Percentiles rank a stretch among this genome's conserved stretches.
phyloP scores from a whole-genome alignment of 306 rosid genomes.

The Lathyrus aphaca region DNA sequence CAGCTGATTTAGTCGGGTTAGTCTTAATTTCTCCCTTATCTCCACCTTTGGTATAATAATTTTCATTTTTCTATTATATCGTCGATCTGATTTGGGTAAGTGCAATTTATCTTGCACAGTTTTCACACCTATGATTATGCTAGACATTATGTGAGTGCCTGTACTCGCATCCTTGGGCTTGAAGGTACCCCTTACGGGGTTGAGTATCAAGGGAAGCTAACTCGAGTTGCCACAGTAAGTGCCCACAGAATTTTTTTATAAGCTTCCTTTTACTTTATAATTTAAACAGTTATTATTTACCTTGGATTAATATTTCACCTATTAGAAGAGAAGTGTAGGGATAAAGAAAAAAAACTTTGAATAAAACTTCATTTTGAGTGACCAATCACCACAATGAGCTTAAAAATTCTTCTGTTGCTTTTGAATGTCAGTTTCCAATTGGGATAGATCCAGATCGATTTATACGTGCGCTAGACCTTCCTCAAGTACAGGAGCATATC shows the following conservation, averaged over 20 bases:
- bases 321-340: neutral
- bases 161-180: conserved; percentile 94
- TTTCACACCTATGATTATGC: conserved; percentile 99
- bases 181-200: conserved; percentile 99
- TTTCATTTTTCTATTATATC: conserved; percentile 24
- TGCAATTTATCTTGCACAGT: conserved; percentile 52
- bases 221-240: conserved; percentile 93
- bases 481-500: conserved; percentile 79
- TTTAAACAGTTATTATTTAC: conserved; percentile 3
- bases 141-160: conserved; percentile 95
- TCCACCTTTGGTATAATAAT: neutral
- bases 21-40: conserved; percentile 31
- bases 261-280: conserved; percentile 23
- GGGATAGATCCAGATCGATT: conserved; percentile 92
- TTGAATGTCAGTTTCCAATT: conserved; percentile 82
- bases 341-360: neutral
- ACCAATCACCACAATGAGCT: conserved; percentile 4
- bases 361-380: conserved; percentile 42
- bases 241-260: conserved; percentile 8
- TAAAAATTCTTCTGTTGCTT: conserved; percentile 25
- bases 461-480: conserved; percentile 75
- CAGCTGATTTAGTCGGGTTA: conserved; percentile 96
- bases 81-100: conserved; percentile 30
- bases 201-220: conserved; percentile 94
- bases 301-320: conserved; percentile 12